These are phyloP conservation scores for Cyclostephanos tholiformis DNA, from an alignment of 108 stramenopile genomes.

Conservation along the genomic window DNA sequence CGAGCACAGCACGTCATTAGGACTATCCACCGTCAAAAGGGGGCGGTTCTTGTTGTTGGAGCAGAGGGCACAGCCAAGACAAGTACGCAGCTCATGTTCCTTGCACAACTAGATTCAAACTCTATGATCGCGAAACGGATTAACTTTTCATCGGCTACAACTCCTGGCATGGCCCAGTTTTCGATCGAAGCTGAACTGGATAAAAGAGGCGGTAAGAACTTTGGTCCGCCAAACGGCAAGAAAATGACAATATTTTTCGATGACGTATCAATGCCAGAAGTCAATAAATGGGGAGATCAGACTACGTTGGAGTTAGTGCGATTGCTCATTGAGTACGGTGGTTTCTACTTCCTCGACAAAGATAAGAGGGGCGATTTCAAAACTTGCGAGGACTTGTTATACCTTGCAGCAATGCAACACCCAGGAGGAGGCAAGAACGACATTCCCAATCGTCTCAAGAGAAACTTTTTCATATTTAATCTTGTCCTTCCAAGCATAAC, in stretches of 20 bases:
- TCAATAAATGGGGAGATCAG: slow-evolving; percentile 94
- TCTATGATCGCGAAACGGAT: slow-evolving; percentile 75
- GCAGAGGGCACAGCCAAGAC: slow-evolving; percentile 94
- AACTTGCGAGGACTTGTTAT: slow-evolving; percentile 85
- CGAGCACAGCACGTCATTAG: slow-evolving; percentile 73
- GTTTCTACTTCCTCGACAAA: slow-evolving; percentile 92
- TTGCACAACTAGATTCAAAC: slow-evolving; percentile 67
- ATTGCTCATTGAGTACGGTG: slow-evolving; percentile 79
- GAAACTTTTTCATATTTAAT: slow-evolving; percentile 93
- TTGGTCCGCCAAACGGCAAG: slow-evolving; percentile 90
- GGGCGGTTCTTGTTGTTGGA: slow-evolving; percentile 81
- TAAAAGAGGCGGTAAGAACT: slow-evolving; percentile 90
- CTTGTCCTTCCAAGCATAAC: slow-evolving; percentile 87
- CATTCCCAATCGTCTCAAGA: slow-evolving; percentile 90
- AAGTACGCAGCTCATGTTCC: slow-evolving; percentile 87
- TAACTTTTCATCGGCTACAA: slow-evolving; percentile 91
- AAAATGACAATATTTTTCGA: slow-evolving; percentile 94
- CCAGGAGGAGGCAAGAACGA: slow-evolving; percentile 92
- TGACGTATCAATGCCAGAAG: slow-evolving; percentile 91
- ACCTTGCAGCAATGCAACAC: slow-evolving; percentile 90
- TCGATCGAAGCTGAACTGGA: slow-evolving; percentile 89
- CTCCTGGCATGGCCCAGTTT: slow-evolving; percentile 88
- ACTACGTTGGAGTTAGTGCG: slow-evolving; percentile 89
- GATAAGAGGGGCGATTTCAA: slow-evolving; percentile 94
- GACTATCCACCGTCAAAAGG: slow-evolving; percentile 72